Evolutionary conservation across 179 eudicot genomes (phyloP).

Genomic region (Camellia oleifera): DNA sequence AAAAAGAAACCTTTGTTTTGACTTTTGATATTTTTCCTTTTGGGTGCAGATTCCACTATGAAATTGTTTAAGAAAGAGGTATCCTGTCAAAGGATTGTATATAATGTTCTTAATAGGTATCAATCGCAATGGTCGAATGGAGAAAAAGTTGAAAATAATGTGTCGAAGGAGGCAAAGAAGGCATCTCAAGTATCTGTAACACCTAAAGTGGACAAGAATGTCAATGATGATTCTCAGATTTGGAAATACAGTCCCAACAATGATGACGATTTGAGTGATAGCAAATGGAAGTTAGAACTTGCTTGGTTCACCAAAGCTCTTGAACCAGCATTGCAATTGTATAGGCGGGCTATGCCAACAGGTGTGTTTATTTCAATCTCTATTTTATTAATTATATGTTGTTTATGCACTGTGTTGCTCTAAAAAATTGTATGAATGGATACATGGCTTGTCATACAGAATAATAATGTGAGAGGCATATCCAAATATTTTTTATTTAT

Average conservation of each 20-base stretch:
- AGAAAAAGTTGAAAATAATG: slow-evolving; percentile 26
- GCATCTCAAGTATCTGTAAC: slow-evolving; percentile 26
- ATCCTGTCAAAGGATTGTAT: slow-evolving; percentile 38
- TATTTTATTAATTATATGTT: neutral
- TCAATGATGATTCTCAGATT: slow-evolving; percentile 19
- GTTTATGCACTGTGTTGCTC: neutral
- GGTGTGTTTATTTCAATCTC: slow-evolving; percentile 40
- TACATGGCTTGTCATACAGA: neutral
- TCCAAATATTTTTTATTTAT: neutral
- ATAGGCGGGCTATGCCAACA: slow-evolving; percentile 68
- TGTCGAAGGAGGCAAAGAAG: slow-evolving; percentile 28
- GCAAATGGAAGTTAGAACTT: slow-evolving; percentile 62
- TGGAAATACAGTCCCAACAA: slow-evolving; percentile 43
- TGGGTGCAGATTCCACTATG: slow-evolving; percentile 36
- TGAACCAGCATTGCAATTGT: slow-evolving; percentile 84
- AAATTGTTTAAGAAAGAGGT: slow-evolving; percentile 39
- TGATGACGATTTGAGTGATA: slow-evolving; percentile 56
- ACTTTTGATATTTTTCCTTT: neutral
- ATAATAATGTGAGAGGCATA: neutral
- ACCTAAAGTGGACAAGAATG: slow-evolving; percentile 6
- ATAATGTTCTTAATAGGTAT: slow-evolving; percentile 44
- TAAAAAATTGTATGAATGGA: neutral
- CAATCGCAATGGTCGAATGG: slow-evolving; percentile 53
- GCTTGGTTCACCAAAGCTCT: slow-evolving; percentile 83
- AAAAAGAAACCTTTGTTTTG: neutral